Base-by-base conservation (phyloP, 495 filamentous ascomycete species). In the Schizothecium vesticola region DNA sequence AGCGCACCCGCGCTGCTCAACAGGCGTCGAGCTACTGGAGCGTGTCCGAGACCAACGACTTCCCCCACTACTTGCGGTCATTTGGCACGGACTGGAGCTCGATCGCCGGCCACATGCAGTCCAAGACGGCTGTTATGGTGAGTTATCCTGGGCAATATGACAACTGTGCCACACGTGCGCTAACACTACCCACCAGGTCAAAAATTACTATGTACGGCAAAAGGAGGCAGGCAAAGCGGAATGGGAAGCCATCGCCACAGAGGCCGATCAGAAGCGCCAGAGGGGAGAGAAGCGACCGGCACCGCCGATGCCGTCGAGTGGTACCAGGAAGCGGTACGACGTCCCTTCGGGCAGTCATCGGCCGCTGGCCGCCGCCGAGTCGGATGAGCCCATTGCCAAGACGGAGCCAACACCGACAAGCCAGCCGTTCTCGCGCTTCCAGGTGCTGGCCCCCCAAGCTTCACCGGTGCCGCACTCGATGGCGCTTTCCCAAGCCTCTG, bases 21-120 rank as follows among this genome's bases (percentile, higher is more conserved):
- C 87, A 88, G 61, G 88, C 92, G 8, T 96, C 92, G 2, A 97
- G 95, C 75, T 99, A 99, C 78, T 99, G 95, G 95, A 97, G 94
- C 70, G 95, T 98, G 26, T 89, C 91, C 2, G 95, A 99, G 76
- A 86, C 90, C 31, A 88, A 82, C 24, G 92, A 97, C 75, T 98
- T 99, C 74, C 88, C 88, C 1, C 84, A 83, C 26, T 79, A 94
- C 63, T 81, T 98, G 57, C 86, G 82, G 59, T 87, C 94, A 66
- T 98, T 92, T 82, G 95, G 95, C 61, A 93, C 91, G 4, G 91
- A 98, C 78, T 99, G 92, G 84, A 82, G 83, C 65, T 86, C 86
- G 8, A 97, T 99, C 75, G 92, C 95, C 16, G 82, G 84, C 55
- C 87, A 90, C 57, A 95, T 98, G 91, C 90, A 90, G 68, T 91